Evolutionary conservation across 1,284 basidiomycete genomes (phyloP).

Genomic region (Puccinia triticina): DNA sequence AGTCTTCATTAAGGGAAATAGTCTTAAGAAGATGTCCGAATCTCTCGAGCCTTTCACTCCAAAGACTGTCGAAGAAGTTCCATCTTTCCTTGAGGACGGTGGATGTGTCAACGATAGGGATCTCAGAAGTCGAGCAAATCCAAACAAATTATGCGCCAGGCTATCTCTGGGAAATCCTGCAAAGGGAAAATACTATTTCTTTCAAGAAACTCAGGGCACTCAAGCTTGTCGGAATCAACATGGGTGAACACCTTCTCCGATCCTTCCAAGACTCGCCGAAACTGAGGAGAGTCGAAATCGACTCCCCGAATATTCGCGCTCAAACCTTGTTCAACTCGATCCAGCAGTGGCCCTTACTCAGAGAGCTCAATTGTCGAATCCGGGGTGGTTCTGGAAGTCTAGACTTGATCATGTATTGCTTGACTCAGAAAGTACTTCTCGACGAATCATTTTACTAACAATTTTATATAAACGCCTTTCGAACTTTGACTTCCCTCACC

Average conservation of each 20-base stretch:
- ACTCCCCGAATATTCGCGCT: conserved; percentile 10
- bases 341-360: background rate
- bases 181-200: background rate
- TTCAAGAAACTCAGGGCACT: background rate
- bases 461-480: no score
- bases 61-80: background rate
- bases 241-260: background rate
- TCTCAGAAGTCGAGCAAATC: conserved; percentile 10
- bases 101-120: background rate
- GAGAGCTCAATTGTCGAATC: background rate
- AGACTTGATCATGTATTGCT: conserved; percentile 22
- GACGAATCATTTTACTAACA: conserved; percentile 23
- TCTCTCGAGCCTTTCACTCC: conserved; percentile 1
- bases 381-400: conserved; percentile 13
- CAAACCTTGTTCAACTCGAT: background rate
- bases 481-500: no score
- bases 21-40: background rate
- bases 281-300: background rate
- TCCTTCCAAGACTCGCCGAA: background rate
- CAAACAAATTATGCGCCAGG: background rate
- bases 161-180: background rate
- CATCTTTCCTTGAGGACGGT: background rate
- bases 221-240: background rate
- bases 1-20: background rate
- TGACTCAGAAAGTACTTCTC: background rate